These are phyloP conservation scores for Phaeomoniella chlamydospora DNA, from an alignment of 2,329 filamentous ascomycete species.

Conservation along the genomic window DNA sequence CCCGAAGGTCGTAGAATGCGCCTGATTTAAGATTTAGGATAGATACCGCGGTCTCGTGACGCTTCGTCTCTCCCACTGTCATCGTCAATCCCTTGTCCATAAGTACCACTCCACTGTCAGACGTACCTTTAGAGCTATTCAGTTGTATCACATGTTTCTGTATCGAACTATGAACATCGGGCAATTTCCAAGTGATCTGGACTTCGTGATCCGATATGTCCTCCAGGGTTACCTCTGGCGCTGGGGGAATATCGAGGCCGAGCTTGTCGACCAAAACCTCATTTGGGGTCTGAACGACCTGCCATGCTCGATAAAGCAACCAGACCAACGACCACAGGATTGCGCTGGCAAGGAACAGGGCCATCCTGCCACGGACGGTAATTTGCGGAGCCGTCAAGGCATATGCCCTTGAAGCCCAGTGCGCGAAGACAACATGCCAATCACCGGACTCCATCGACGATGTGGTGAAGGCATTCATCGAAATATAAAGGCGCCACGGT, in stretches of 20 bases:
- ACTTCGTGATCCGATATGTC: conserved; percentile 79
- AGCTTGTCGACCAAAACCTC: conserved; percentile 82
- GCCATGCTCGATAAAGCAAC: conserved; percentile 69
- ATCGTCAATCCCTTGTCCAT: conserved; percentile 1
- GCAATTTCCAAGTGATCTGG: conserved; percentile 78
- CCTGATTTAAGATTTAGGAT: conserved; percentile 76
- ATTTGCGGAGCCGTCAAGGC: conserved; percentile 28
- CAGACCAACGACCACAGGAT: conserved; percentile 35
- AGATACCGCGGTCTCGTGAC: conserved; percentile 73
- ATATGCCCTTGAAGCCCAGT: conserved; percentile 30
- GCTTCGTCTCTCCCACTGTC: conserved; percentile 69
- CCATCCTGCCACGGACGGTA: conserved; percentile 33
- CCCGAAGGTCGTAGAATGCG: conserved; percentile 84
- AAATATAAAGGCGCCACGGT: too few species aligned
- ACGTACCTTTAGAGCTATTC: conserved; percentile 76
- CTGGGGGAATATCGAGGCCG: conserved; percentile 82
- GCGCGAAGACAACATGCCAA: conserved; percentile 30
- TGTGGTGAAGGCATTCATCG: conserved; percentile 2
- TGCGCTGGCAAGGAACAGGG: conserved; percentile 29
- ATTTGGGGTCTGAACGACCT: conserved; percentile 80
- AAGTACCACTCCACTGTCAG: not conserved
- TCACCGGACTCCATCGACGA: conserved; percentile 17
- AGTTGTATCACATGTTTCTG: conserved; percentile 85
- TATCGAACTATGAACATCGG: conserved; percentile 51
- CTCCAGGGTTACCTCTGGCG: conserved; percentile 78